phyloP scores from a whole-genome alignment of 2,329 filamentous ascomycete species.

The Byssochlamys sp. region DNA sequence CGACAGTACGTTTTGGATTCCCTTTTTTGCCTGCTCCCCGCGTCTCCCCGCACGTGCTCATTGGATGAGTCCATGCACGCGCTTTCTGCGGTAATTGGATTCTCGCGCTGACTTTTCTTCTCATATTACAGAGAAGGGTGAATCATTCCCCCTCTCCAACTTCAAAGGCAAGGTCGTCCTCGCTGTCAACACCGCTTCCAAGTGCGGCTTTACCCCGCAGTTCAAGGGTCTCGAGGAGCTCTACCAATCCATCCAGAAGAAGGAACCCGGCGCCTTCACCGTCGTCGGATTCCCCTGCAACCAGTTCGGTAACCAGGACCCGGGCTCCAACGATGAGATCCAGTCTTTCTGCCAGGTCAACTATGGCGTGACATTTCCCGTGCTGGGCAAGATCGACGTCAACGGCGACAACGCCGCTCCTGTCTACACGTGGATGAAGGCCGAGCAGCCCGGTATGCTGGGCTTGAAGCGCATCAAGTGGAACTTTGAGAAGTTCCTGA shows the following conservation, averaged over 20 bases:
- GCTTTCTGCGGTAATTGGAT: not conserved
- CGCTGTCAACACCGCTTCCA: slow-evolving; percentile 93
- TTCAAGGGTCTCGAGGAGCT: slow-evolving; percentile 83
- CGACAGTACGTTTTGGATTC: slow-evolving; percentile 39
- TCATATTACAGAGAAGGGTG: slow-evolving; percentile 55
- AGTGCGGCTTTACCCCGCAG: slow-evolving; percentile 97
- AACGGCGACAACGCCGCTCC: slow-evolving; percentile 77
- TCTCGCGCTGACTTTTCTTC: slow-evolving; percentile 7
- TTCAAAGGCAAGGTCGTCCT: slow-evolving; percentile 90
- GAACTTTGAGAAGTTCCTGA: slow-evolving; percentile 99
- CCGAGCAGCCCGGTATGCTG: slow-evolving; percentile 66
- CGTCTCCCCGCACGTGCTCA: not conserved
- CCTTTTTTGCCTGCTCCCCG: not conserved
- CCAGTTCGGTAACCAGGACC: slow-evolving; percentile 88
- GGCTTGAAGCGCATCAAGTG: slow-evolving; percentile 91
- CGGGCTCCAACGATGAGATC: slow-evolving; percentile 70
- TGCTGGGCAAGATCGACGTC: slow-evolving; percentile 85
- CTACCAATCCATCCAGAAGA: slow-evolving; percentile 65
- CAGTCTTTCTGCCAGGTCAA: slow-evolving; percentile 82
- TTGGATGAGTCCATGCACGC: not conserved
- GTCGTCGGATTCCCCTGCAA: slow-evolving; percentile 97
- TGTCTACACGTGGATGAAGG: slow-evolving; percentile 66
- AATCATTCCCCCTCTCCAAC: slow-evolving; percentile 57
- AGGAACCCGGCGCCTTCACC: slow-evolving; percentile 66
- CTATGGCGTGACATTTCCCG: slow-evolving; percentile 86